Evolutionary conservation across 257 asterid genomes (phyloP), one percentile per base, ranked within the genome.

Genomic region (Buddleja alternifolia): DNA sequence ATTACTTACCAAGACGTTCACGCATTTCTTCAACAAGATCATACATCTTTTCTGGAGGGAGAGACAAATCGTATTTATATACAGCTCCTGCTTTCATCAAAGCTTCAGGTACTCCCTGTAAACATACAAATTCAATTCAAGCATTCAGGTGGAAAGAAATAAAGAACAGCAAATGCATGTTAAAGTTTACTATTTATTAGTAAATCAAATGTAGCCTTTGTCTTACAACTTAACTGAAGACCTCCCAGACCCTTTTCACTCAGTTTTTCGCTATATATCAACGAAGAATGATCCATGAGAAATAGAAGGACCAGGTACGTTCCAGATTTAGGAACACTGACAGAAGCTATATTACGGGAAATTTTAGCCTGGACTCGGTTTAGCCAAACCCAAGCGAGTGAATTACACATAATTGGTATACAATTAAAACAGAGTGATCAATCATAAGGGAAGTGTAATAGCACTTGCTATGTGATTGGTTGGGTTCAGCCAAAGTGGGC

Each of bases 81-180:
- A 82, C 90, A 37, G 94, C 97, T 62, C 99, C 99, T 10, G 93
- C 97, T 82, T 88, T 93, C 97, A 88, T 80, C 78, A 93, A 73
- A 70, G 99, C 99, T 86, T 93, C 99, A 58, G 99, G 81, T 70
- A 93, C 41, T 65, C 99, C 99, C 97, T 93, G 82, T 60, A 67
- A 52, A 39, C 76, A 69, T 70, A 47, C 51, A 54, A 70, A 63
- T 45, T 45, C 17, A 29, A 50, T 41, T 76, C 73, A 71, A 67
- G 46, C 55, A 32, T 25, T 47, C 34, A 29, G 2, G 44, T 25
- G 20, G 47, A 44, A 20, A 54, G 66, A 57, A 29, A 52, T 9
- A 2, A 21, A 2, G 45, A 3, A 29, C 34, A 29, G 34, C 63
- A 15, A 23, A 23, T 1, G 23, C 0, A 15, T 66, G 44, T 56